Percentiles rank a stretch among this genome's conserved stretches.
These are phyloP conservation scores for Fabrea salina DNA, from an alignment of 169 alveolate genomes.

Conservation along the genomic window DNA sequence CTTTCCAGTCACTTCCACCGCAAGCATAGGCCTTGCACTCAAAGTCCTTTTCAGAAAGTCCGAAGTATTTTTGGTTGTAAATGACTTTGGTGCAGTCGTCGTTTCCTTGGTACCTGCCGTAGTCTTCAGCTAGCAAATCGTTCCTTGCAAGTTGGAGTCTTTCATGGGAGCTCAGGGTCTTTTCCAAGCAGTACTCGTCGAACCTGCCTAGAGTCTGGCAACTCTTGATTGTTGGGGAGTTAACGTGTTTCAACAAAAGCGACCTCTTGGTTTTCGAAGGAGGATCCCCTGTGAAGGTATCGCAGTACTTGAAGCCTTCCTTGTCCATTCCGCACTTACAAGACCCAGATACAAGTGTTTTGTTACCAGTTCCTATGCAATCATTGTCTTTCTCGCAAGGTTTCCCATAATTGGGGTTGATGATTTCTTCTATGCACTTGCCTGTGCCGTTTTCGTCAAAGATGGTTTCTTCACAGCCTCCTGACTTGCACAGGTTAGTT, in stretches of 20 bases:
- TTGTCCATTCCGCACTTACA: conserved; percentile 25
- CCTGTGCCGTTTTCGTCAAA: not conserved
- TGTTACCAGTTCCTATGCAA: not conserved
- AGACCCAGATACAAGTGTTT: not conserved
- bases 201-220: conserved; percentile 11
- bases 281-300: conserved; percentile 26
- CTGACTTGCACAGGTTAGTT: not conserved
- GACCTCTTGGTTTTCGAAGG: not conserved
- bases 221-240: not conserved
- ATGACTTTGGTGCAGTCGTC: conserved; percentile 1
- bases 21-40: conserved; percentile 6
- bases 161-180: not conserved
- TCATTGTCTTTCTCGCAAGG: not conserved
- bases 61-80: not conserved
- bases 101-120: conserved; percentile 8
- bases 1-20: not conserved
- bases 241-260: not conserved
- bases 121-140: not conserved
- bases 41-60: not conserved
- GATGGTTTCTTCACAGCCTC: not conserved
- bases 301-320: not conserved
- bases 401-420: not conserved
- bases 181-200: not conserved
- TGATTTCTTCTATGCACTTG: not conserved
- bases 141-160: not conserved